Base-by-base conservation (phyloP, 306 rosid genomes). In the Alnus rubra region DNA sequence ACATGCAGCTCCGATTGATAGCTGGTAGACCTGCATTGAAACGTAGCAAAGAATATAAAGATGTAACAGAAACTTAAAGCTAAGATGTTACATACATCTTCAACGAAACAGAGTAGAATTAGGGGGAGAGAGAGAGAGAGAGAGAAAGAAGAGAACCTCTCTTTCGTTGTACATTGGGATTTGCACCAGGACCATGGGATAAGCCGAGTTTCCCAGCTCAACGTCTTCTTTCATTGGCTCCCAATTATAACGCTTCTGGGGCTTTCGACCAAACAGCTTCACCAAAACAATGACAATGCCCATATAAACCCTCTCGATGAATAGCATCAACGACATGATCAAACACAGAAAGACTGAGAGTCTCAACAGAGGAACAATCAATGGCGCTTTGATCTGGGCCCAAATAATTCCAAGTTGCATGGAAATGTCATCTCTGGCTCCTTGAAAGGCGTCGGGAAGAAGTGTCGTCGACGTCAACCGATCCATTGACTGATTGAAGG, bases 161-260 rank as follows among this genome's bases (percentile, higher is more conserved):
- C 91, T 82, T 87, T 94, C 98, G 30, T 94, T 94, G 82, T 85
- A 94, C 98, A 94, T 94, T 44, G 98, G 98, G 74, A 94, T 87
- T 84, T 94, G 98, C 10, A 94, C 88, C 4, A 94, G 87, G 42
- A 94, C 93, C 93, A 86, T 87, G 0, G 98, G 98, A 76, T 90
- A 87, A 71, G 59, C 82, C 0, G 86, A 88, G 92, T 87, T 89
- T 9, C 96, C 98, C 33, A 94, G 78, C 87, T 92, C 98, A 15
- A 84, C 63, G 33, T 92, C 97, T 7, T 94, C 94, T 78, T 88
- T 92, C 31, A 88, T 79, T 63, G 96, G 76, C 82, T 92, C 98
- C 88, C 90, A 94, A 71, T 92, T 94, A 84, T 89, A 94, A 13
- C 92, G 80, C 76, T 89, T 94, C 53, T 92, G 91, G 30, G 97